These are phyloP conservation scores for Wickerhamomyces chaumierensis DNA, from an alignment of 805 yeast genomes.

Conservation along the genomic window DNA sequence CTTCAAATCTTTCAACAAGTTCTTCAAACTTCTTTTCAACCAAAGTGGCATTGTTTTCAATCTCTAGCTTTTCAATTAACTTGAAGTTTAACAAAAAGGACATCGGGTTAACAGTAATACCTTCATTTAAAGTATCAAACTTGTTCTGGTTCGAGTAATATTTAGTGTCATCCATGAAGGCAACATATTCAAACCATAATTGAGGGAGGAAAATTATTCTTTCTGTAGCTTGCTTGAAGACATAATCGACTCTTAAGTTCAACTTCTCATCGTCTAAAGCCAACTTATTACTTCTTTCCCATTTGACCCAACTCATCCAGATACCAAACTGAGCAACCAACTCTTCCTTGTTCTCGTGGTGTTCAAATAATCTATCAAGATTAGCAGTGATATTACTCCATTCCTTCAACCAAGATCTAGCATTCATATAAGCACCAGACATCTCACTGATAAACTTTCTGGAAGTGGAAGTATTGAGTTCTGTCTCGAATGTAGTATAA, in stretches of 20 bases:
- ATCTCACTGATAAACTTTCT: constrained; percentile 76
- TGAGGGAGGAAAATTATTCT: constrained; percentile 56
- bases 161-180: constrained; percentile 20
- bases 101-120: constrained; percentile 53
- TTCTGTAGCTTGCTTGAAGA: constrained; percentile 60
- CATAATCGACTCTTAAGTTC: constrained; percentile 51
- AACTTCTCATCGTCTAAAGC: constrained; percentile 40
- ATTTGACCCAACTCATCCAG: constrained; percentile 70
- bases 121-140: constrained; percentile 39
- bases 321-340: constrained; percentile 28
- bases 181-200: constrained; percentile 59
- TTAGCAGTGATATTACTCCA: constrained; percentile 47
- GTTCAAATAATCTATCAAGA: constrained; percentile 27
- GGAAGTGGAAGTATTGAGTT: constrained; percentile 62
- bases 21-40: constrained; percentile 38
- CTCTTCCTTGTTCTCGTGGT: constrained; percentile 15
- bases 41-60: constrained; percentile 35
- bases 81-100: constrained; percentile 59
- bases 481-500: constrained; percentile 78
- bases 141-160: constrained; percentile 9
- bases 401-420: constrained; percentile 67
- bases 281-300: constrained; percentile 68
- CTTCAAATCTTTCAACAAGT: constrained; percentile 36
- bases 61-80: constrained; percentile 61
- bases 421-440: constrained; percentile 78